phyloP scores from a whole-genome alignment of 2,329 filamentous ascomycete genomes.

The Alternaria triticina region DNA sequence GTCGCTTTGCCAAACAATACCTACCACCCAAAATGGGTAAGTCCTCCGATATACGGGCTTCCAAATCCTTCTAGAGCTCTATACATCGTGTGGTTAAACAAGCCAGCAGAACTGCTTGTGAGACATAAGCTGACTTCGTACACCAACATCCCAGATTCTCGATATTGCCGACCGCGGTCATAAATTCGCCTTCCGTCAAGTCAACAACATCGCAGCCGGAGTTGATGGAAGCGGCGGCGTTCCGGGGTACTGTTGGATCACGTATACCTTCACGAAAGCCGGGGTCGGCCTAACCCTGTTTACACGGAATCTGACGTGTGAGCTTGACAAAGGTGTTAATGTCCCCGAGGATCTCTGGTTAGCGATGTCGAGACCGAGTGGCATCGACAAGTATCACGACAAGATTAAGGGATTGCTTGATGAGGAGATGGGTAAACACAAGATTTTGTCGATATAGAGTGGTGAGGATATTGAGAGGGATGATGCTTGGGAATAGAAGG shows the following conservation, averaged over 20 bases:
- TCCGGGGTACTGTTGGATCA: not conserved
- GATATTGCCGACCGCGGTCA: not conserved
- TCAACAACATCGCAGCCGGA: not conserved
- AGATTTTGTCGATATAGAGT: not conserved
- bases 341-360: not conserved
- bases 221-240: not conserved
- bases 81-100: too few relatives aligned
- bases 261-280: not conserved
- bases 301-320: not conserved
- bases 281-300: not conserved
- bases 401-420: not conserved
- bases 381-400: not conserved
- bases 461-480: too few relatives aligned
- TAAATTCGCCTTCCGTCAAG: not conserved
- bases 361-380: not conserved
- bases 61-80: too few relatives aligned
- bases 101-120: too few relatives aligned
- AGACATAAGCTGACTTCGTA: too few relatives aligned
- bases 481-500: too few relatives aligned
- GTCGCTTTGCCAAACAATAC: not conserved
- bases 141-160: not conserved
- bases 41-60: too few relatives aligned
- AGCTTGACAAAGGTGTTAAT: not conserved
- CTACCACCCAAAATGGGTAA: not conserved
- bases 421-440: not conserved